These are phyloP conservation scores for Selaginella moellendorffii DNA, from an alignment of 75 land plant genomes.

Conservation along the genomic window DNA sequence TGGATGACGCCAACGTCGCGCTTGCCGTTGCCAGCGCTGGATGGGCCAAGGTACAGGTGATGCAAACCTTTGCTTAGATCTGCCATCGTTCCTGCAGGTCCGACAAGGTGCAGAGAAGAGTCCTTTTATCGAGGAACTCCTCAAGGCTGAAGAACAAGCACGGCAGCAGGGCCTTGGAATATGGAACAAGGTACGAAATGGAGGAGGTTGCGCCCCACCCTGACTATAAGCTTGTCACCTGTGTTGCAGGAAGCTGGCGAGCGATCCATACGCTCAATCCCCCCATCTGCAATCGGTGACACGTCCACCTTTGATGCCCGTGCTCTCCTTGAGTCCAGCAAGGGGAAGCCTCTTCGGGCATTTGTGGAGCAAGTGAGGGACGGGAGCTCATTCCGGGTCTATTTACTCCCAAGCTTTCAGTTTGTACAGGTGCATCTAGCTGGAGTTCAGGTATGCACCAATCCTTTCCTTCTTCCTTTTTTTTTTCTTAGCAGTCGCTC, in stretches of 20 bases:
- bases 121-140: slow-evolving; percentile 43
- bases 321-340: slow-evolving; percentile 44
- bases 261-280: slow-evolving; percentile 60
- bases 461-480: neutral
- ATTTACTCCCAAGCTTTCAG: slow-evolving; percentile 84
- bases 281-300: slow-evolving; percentile 93
- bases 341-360: slow-evolving; percentile 63
- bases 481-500: neutral
- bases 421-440: slow-evolving; percentile 95
- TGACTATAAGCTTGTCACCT: slow-evolving; percentile 1
- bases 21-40: slow-evolving; percentile 54
- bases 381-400: slow-evolving; percentile 85
- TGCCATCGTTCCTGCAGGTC: neutral
- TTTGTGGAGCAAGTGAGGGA: slow-evolving; percentile 92
- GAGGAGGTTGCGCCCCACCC: neutral
- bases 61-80: neutral
- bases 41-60: slow-evolving; percentile 81
- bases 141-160: slow-evolving; percentile 65
- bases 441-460: slow-evolving; percentile 66
- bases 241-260: slow-evolving; percentile 63
- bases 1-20: slow-evolving; percentile 64
- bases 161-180: slow-evolving; percentile 64
- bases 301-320: slow-evolving; percentile 66
- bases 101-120: slow-evolving; percentile 30
- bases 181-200: slow-evolving; percentile 62